Conservation (phyloP, 164 flowering plant species). For the Umbilicus rupestris region DNA sequence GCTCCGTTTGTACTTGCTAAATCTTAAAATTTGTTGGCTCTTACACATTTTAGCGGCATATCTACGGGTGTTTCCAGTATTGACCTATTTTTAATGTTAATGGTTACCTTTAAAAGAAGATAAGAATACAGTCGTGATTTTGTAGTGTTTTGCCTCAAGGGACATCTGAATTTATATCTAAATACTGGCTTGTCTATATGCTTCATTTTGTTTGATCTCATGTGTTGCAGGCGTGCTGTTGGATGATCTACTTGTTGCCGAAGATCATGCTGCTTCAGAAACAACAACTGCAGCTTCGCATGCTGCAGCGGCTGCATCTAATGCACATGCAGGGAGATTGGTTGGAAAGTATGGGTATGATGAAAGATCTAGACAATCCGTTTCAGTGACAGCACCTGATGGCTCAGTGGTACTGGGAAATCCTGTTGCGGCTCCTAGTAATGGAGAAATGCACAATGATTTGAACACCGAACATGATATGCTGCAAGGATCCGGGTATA, state of each 20-base stretch:
- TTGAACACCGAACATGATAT: constrained; percentile 84
- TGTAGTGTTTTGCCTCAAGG: not conserved
- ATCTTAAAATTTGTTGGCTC: too few species aligned
- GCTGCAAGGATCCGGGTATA: constrained; percentile 67
- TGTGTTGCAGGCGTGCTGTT: constrained; percentile 66
- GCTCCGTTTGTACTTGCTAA: not conserved
- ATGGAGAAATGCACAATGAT: constrained; percentile 90
- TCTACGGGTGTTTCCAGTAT: too few species aligned
- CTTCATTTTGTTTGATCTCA: not conserved
- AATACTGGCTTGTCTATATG: not conserved
- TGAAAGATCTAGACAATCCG: constrained; percentile 52
- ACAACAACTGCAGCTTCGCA: constrained; percentile 89
- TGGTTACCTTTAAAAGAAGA: not conserved
- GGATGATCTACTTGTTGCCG: constrained; percentile 92
- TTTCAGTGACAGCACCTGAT: constrained; percentile 47
- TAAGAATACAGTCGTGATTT: not conserved
- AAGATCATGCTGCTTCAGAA: constrained; percentile 94
- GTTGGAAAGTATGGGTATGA: constrained; percentile 69
- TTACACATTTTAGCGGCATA: not conserved
- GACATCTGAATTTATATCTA: not conserved
- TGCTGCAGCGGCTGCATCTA: constrained; percentile 78
- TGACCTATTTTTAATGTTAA: too few species aligned
- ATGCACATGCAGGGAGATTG: constrained; percentile 50
- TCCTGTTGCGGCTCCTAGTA: constrained; percentile 91
- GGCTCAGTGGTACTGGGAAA: constrained; percentile 86